Evolutionary conservation across 1,284 basidiomycete genomes (phyloP), one percentile per base, ranked within the genome.

Genomic region (Marasmius tenuissimus): DNA sequence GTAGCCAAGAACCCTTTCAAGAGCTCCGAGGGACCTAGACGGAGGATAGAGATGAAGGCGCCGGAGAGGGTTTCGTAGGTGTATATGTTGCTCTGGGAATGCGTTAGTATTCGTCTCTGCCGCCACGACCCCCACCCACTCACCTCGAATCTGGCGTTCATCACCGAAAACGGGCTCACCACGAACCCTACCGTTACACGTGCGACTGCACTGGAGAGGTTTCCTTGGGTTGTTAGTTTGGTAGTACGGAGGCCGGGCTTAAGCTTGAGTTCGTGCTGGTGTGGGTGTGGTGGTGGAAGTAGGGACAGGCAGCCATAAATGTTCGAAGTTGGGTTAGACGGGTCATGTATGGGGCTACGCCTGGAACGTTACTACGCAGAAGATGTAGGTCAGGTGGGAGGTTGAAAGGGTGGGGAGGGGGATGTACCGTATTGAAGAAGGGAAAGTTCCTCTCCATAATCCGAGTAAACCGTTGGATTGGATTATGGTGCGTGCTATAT

Each of bases 91-190:
- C 93, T 94, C 93, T 94, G 71, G 18, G 61, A 53, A 18, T 40
- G 59, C 8, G 38, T 40, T 61, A 59, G 54, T 47, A 45, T 50
- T 47, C 52, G 61, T 50, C 20, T 59, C n/a, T n/a, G n/a, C n/a
- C n/a, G n/a, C 47, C 58, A 38, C 34, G 9, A 34, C n/a, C 39
- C 38, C 54, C 47, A 35, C 16, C 34, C 12, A 75, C 88, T 53
- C 60, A 91, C 96, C 85, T 99, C 97, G 66, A 92, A 97, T 12
- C 97, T 85, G 20, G 97, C 94, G 76, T 99, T 99, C 61, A 99
- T 78, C 12, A 99, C 89, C 0, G 97, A 94, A 67, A 99, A 89
- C 0, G 97, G 97, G 72, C 96, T 98, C 63, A 99, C 72, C 0
- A 96, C 65, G 69, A 98, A 91, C 0, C 97, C 97, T 0, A 98